A percentile compares a stretch with the other conserved stretches of the same genome.
Evolutionary conservation across 768 basidiomycete species (phyloP).

Genomic region (Tulasnella sp.): DNA sequence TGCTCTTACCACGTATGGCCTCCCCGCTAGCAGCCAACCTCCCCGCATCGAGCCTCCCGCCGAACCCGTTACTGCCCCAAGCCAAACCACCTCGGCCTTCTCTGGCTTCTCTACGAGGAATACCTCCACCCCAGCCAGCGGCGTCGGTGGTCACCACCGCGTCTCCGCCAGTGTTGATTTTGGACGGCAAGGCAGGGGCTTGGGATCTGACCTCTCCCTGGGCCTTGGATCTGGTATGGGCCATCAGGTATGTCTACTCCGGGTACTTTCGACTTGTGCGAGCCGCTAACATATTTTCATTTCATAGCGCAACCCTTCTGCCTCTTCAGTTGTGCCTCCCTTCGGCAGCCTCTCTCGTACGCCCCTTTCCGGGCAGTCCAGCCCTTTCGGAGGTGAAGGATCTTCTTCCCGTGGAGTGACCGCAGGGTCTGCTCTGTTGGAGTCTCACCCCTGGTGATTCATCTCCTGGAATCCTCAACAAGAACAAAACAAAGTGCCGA

Average conservation of each 20-base stretch:
- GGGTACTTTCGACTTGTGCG: no score
- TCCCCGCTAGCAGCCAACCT: conserved; percentile 1
- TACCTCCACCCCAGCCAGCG: not conserved
- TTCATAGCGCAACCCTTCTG: conserved; percentile 24
- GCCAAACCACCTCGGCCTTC: not conserved
- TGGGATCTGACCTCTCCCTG: conserved; percentile 12
- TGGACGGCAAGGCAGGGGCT: conserved; percentile 1
- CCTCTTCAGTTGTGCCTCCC: conserved; percentile 19
- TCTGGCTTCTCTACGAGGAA: conserved; percentile 11
- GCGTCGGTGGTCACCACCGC: conserved; percentile 21
- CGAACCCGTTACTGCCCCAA: not conserved
- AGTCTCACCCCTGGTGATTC: not conserved
- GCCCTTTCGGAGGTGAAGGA: conserved; percentile 14
- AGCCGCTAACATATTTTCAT: not conserved
- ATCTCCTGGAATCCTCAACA: not conserved
- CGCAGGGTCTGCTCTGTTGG: conserved; percentile 11
- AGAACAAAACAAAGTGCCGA: conserved; percentile 13
- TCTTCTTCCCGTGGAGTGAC: conserved; percentile 10
- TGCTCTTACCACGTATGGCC: conserved; percentile 13
- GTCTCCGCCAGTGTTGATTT: conserved; percentile 25
- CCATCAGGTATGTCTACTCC: conserved; percentile 13
- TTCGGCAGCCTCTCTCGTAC: conserved; percentile 6
- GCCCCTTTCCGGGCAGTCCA: conserved; percentile 23
- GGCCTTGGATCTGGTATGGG: conserved; percentile 19
- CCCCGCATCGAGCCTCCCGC: not conserved